A percentile compares a stretch with the other conserved stretches of the same genome.
Evolutionary conservation across 148 eudicot genomes (phyloP).

Genomic region (Chenopodium suecicum): DNA sequence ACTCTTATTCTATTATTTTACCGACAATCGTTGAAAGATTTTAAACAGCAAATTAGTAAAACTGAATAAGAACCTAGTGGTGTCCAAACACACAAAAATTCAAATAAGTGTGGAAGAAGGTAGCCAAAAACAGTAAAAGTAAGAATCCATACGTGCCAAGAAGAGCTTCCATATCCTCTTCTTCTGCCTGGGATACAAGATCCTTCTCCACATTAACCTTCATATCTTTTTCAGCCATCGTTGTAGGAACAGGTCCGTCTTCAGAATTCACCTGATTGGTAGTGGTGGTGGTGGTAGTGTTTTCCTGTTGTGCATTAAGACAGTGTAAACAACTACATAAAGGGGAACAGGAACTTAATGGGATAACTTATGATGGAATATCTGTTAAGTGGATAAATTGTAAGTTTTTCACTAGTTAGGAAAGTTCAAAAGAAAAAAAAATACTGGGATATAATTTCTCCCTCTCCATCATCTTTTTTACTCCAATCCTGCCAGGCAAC

Average conservation of each 20-base stretch:
- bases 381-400: neutral
- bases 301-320: conserved; percentile 49
- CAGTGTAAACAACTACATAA: neutral
- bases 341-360: neutral
- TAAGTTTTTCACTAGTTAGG: neutral
- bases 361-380: neutral
- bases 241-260: conserved; percentile 59
- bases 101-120: neutral
- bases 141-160: conserved; percentile 80
- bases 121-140: conserved; percentile 10
- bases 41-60: neutral
- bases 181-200: conserved; percentile 91
- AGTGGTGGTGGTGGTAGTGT: conserved; percentile 48
- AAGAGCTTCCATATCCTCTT: conserved; percentile 99
- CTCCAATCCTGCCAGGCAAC: neutral
- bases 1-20: neutral
- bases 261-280: conserved; percentile 47
- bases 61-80: no score
- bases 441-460: neutral
- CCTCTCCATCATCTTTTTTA: neutral
- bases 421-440: neutral
- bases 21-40: neutral
- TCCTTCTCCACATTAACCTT: conserved; percentile 93
- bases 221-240: conserved; percentile 51
- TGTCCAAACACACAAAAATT: neutral